phyloP scores from a whole-genome alignment of 495 filamentous ascomycete genomes.

The Xeromyces bisporus region DNA sequence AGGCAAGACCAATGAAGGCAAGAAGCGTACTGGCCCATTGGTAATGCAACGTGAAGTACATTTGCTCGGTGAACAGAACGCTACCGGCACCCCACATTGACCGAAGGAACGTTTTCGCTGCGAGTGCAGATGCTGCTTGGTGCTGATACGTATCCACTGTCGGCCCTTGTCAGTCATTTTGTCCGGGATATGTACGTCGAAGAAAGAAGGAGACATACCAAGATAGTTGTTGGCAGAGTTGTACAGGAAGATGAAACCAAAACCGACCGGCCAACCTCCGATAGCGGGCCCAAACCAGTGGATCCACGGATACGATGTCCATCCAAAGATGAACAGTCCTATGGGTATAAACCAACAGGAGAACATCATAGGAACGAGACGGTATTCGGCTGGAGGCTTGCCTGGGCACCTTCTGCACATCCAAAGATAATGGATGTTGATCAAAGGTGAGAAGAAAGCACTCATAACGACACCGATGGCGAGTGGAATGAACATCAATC shows the following conservation, averaged over 20 bases:
- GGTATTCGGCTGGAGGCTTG: slow-evolving; percentile 54
- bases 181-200: background rate
- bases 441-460: slow-evolving; percentile 47
- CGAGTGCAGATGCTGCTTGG: slow-evolving; percentile 72
- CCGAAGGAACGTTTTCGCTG: slow-evolving; percentile 65
- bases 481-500: slow-evolving; percentile 67
- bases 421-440: slow-evolving; percentile 63
- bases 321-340: slow-evolving; percentile 72
- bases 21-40: slow-evolving; percentile 60
- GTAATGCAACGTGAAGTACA: slow-evolving; percentile 55
- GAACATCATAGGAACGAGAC: slow-evolving; percentile 73
- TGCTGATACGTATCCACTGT: slow-evolving; percentile 69
- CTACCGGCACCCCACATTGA: slow-evolving; percentile 62
- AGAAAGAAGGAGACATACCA: slow-evolving; percentile 12
- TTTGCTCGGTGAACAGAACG: slow-evolving; percentile 66
- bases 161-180: too few species aligned
- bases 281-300: slow-evolving; percentile 56
- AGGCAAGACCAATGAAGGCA: slow-evolving; percentile 52
- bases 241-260: slow-evolving; percentile 77
- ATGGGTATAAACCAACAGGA: slow-evolving; percentile 66
- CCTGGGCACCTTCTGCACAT: slow-evolving; percentile 40
- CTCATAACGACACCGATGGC: slow-evolving; percentile 50
- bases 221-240: slow-evolving; percentile 72
- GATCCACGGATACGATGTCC: slow-evolving; percentile 51
- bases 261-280: slow-evolving; percentile 61